These are phyloP conservation scores for Neurospora africana DNA, from an alignment of 495 filamentous ascomycete species.

Conservation along the genomic window DNA sequence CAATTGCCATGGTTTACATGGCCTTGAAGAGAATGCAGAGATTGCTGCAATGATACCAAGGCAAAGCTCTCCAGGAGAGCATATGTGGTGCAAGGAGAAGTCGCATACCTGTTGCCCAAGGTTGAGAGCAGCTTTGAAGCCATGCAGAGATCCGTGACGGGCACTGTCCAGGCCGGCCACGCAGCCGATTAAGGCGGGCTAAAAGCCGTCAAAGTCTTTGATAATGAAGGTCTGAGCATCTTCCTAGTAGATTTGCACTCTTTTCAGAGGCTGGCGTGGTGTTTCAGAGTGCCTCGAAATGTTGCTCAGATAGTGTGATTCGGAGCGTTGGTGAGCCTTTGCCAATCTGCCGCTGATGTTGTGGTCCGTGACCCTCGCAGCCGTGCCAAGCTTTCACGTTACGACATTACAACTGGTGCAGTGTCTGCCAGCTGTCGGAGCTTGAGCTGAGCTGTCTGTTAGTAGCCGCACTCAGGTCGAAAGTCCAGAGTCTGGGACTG, in stretches of 20 bases:
- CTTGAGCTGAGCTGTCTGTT: background rate
- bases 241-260: slow-evolving; percentile 3
- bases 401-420: background rate
- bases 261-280: slow-evolving; percentile 8
- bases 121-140: background rate
- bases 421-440: background rate
- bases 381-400: background rate
- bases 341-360: slow-evolving; percentile 3
- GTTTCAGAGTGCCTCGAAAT: slow-evolving; percentile 1
- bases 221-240: slow-evolving; percentile 4
- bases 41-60: slow-evolving; percentile 1
- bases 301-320: slow-evolving; percentile 8
- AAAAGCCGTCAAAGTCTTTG: slow-evolving; percentile 3
- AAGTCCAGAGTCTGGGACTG: background rate
- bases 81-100: slow-evolving; percentile 2
- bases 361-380: slow-evolving; percentile 1
- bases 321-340: slow-evolving; percentile 1
- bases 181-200: slow-evolving; percentile 5
- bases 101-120: slow-evolving; percentile 8
- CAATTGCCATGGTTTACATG: background rate
- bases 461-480: background rate
- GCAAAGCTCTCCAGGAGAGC: background rate
- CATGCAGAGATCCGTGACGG: slow-evolving; percentile 1
- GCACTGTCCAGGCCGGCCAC: slow-evolving; percentile 3
- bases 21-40: background rate